These are phyloP conservation scores for Chrysanthemum makinoi DNA, from an alignment of 129 eudicot genomes.

Conservation along the genomic window DNA sequence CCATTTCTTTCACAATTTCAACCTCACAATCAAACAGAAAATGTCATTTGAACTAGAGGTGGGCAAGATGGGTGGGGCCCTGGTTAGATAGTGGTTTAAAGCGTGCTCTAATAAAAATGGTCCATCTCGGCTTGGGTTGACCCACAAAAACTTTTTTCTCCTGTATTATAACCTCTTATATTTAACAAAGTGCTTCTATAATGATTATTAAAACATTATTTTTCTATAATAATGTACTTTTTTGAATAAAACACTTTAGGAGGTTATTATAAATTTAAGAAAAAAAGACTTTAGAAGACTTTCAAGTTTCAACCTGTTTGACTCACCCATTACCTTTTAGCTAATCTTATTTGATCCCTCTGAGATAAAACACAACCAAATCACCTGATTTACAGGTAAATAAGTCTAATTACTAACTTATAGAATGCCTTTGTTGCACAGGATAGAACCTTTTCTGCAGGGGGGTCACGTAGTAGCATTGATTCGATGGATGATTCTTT, in stretches of 20 bases:
- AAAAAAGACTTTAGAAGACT: too few species aligned
- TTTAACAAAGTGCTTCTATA: too few species aligned
- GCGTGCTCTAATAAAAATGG: too few species aligned
- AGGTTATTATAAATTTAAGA: not conserved
- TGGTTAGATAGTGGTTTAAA: too few species aligned
- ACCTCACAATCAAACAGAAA: too few species aligned
- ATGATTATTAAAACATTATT: too few species aligned
- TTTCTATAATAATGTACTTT: not conserved
- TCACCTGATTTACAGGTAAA: not conserved
- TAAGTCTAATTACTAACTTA: not conserved
- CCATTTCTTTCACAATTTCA: too few species aligned
- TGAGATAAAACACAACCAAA: not conserved
- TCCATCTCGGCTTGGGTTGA: too few species aligned
- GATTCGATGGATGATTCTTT: constrained; percentile 69
- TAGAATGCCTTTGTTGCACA: constrained; percentile 30
- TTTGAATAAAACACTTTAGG: not conserved
- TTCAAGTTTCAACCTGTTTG: not conserved
- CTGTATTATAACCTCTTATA: too few species aligned
- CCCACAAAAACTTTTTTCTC: too few species aligned
- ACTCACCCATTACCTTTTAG: not conserved
- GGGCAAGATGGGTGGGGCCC: too few species aligned
- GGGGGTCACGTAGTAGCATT: constrained; percentile 53
- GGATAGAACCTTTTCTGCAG: constrained; percentile 61
- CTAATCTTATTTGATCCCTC: not conserved
- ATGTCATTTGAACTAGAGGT: too few species aligned